These are phyloP conservation scores for Phytophthora kernoviae DNA, from an alignment of 352 stramenopile genomes.

Conservation along the genomic window DNA sequence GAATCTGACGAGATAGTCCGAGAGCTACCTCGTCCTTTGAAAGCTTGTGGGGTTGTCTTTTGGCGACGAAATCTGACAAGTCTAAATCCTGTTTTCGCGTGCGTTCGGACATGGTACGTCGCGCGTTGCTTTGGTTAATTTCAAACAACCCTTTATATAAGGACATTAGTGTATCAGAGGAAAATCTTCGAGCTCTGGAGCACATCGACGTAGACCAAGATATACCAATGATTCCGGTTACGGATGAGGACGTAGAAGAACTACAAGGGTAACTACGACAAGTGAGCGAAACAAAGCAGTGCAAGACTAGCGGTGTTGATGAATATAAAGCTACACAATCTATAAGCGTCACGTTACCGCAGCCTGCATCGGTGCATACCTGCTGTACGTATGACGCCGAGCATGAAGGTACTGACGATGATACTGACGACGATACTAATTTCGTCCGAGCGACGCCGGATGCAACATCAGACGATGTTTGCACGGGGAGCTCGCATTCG, in stretches of 20 bases:
- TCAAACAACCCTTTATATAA: constrained; percentile 7
- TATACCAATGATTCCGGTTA: constrained; percentile 6
- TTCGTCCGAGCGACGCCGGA: no score
- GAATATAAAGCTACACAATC: not conserved
- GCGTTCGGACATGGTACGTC: constrained; percentile 5
- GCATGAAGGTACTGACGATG: no score
- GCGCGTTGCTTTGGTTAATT: constrained; percentile 13
- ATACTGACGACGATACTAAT: no score
- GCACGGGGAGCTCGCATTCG: no score
- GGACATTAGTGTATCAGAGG: constrained; percentile 10
- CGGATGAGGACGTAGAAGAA: constrained; percentile 7
- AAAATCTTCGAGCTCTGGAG: constrained; percentile 3
- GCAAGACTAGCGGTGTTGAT: no score
- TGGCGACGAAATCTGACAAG: not conserved
- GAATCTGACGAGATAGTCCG: not conserved
- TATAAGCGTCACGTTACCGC: no score
- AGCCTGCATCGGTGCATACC: no score
- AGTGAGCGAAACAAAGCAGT: not conserved
- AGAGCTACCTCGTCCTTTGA: not conserved
- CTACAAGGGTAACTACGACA: constrained; percentile 1
- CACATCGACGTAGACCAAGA: not conserved
- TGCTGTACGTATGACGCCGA: no score
- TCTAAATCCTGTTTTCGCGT: not conserved
- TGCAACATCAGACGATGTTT: no score
- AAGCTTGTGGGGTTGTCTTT: not conserved